phyloP scores from a whole-genome alignment of 768 basidiomycete species.

The Pisolithus sp. region DNA sequence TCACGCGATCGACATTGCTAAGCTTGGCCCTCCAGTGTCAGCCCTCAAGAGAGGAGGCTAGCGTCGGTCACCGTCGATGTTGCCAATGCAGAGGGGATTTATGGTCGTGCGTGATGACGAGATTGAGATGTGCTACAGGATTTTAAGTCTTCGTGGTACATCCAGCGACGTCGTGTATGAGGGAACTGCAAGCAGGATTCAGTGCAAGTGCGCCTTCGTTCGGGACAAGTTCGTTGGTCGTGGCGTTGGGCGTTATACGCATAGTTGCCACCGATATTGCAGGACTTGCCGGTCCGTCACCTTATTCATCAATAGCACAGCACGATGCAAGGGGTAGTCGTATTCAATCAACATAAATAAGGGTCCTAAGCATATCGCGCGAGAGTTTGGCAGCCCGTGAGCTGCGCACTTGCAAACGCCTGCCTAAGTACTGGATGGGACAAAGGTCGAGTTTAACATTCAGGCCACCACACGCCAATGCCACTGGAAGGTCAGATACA shows the following conservation, averaged over 20 bases:
- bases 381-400: too few relatives aligned
- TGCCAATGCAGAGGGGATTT: slow-evolving; percentile 19
- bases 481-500: too few relatives aligned
- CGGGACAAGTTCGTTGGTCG: not conserved
- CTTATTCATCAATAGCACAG: not conserved
- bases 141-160: too few relatives aligned
- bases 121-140: too few relatives aligned
- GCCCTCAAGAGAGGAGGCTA: slow-evolving; percentile 26
- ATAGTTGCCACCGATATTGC: not conserved
- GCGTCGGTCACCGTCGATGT: slow-evolving; percentile 29
- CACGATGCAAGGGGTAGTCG: not conserved
- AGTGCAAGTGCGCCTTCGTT: slow-evolving; percentile 24
- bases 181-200: slow-evolving; percentile 32
- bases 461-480: too few relatives aligned
- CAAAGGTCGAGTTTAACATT: too few relatives aligned
- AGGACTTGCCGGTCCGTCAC: not conserved
- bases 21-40: slow-evolving; percentile 31
- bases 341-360: slow-evolving; percentile 12
- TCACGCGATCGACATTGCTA: slow-evolving; percentile 37
- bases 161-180: too few relatives aligned
- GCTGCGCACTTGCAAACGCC: too few relatives aligned
- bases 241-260: too few relatives aligned
- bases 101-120: slow-evolving; percentile 13
- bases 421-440: too few relatives aligned
- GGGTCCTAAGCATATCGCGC: too few relatives aligned